Conservation (phyloP, 1,139 yeast genomes). For the Wickerhamomyces sp. region DNA sequence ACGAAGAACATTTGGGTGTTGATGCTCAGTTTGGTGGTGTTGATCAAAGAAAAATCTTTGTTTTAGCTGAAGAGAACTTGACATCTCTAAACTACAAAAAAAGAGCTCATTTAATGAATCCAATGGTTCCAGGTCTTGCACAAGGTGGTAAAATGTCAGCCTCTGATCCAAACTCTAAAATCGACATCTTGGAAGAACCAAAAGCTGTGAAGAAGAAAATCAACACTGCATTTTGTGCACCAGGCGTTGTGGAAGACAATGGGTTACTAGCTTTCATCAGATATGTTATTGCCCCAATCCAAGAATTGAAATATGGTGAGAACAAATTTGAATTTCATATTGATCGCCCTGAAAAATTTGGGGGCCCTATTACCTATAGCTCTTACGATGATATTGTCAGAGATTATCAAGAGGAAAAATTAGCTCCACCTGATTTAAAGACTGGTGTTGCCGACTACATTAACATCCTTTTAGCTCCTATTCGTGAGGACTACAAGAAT, state of each 20-base stretch:
- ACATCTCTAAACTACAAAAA: slow-evolving; percentile 87
- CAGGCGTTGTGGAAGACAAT: slow-evolving; percentile 88
- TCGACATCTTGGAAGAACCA: slow-evolving; percentile 88
- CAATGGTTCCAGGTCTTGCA: slow-evolving; percentile 95
- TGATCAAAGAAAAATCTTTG: slow-evolving; percentile 97
- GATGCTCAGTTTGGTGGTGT: slow-evolving; percentile 99
- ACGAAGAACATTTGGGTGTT: slow-evolving; percentile 82
- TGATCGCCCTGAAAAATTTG: slow-evolving; percentile 93
- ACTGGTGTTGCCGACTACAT: slow-evolving; percentile 85
- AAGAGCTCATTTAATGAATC: slow-evolving; percentile 98
- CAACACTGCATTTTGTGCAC: slow-evolving; percentile 90
- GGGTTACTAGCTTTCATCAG: slow-evolving; percentile 86
- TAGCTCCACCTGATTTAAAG: slow-evolving; percentile 93
- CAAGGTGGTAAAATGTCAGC: slow-evolving; percentile 99
- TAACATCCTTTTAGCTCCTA: slow-evolving; percentile 76
- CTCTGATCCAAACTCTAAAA: slow-evolving; percentile 96
- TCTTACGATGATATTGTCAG: slow-evolving; percentile 66
- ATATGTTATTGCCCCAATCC: slow-evolving; percentile 80
- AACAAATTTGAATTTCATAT: slow-evolving; percentile 62
- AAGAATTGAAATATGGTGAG: slow-evolving; percentile 60
- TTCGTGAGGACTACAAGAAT: slow-evolving; percentile 61
- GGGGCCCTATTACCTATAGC: slow-evolving; percentile 79
- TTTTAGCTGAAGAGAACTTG: slow-evolving; percentile 92
- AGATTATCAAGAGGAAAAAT: slow-evolving; percentile 66
- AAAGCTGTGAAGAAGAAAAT: slow-evolving; percentile 86